These are phyloP conservation scores for Astrephomene gubernaculifera DNA, from an alignment of 139 green algal species.

Conservation along the genomic window DNA sequence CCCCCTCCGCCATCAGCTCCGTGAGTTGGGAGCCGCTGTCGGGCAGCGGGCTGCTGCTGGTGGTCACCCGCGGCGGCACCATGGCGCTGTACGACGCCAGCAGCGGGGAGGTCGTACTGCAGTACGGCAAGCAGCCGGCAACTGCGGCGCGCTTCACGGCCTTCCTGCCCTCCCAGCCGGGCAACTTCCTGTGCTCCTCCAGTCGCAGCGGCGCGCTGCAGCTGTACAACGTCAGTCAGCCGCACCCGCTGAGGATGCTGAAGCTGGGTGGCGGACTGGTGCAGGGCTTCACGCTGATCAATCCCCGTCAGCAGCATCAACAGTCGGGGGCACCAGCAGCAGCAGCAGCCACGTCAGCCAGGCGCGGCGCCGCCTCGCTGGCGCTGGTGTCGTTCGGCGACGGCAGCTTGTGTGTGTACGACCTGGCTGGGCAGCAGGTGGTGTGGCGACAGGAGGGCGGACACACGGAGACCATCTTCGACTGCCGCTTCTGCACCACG, in stretches of 20 bases:
- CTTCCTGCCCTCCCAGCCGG: constrained; percentile 55
- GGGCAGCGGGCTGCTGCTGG: constrained; percentile 29
- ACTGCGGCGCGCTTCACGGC: constrained; percentile 41
- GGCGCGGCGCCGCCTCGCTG: background rate
- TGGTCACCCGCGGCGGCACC: background rate
- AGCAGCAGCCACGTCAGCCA: background rate
- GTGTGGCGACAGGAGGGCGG: constrained; percentile 50
- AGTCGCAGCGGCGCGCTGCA: constrained; percentile 56
- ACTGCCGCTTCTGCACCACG: constrained; percentile 52
- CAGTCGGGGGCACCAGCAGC: background rate
- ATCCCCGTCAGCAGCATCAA: background rate
- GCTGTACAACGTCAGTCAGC: constrained; percentile 68
- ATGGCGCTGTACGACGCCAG: constrained; percentile 37
- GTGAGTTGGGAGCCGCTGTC: constrained; percentile 35
- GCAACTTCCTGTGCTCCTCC: constrained; percentile 57
- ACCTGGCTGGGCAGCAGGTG: constrained; percentile 10
- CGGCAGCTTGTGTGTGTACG: constrained; percentile 38
- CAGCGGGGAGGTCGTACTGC: constrained; percentile 6
- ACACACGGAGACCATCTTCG: constrained; percentile 75
- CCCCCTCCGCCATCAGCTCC: background rate
- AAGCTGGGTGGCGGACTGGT: constrained; percentile 47
- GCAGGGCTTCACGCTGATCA: constrained; percentile 19
- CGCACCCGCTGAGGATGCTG: constrained; percentile 43
- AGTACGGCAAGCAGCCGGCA: constrained; percentile 55
- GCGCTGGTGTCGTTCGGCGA: constrained; percentile 56